Base-by-base conservation (phyloP, 2,329 filamentous ascomycete species). In the Aspergillus fijiensis region DNA sequence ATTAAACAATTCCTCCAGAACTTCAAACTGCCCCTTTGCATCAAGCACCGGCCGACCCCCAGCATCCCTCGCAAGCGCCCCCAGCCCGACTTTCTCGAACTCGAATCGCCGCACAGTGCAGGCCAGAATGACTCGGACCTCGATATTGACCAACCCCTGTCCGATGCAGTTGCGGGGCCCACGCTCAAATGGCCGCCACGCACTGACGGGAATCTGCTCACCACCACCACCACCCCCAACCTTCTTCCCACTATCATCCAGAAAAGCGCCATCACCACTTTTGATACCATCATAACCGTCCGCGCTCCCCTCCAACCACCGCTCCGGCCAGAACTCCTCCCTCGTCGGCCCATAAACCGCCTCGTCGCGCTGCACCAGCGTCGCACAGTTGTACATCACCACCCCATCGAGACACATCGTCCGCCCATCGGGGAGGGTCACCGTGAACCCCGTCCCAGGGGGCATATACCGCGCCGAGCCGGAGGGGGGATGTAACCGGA, bases 401-500 rank as follows among this genome's bases (percentile, higher is more conserved):
- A 60, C 42, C 4, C 59, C 61, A 31, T 66, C 63, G 3, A 64
- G 27, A 39, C 57, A 60, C 2, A 59, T 31, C 27, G 51, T 50
- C 33, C 49, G 35, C 6, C 57, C 61, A 5, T 61, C 55, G 2
- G 57, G 57, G 11, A 61, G 55, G 19, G 29, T 52, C 23, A 60
- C 63, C 23, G 2, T 61, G 39, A 60, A 57, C 27, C 52, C 65
- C 23, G 60, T 54, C 1, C 64, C 60, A 1, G 58, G 54, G 4
- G 54, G 39, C 3, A 58, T 48, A 19, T 57, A 56, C 2, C 67
- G 57, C 6, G 65, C 62, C 1, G 64, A 63, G 2, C 57, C 63
- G 3, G 60, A 67, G 53, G 83, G 78, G 0, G 83, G 81, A 63
- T 80, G 82, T 27, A 86, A 65, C 0, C 84, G 77, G 2, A 87